phyloP scores from a whole-genome alignment of 1,284 basidiomycete genomes.

The Trichosporon faecale region DNA sequence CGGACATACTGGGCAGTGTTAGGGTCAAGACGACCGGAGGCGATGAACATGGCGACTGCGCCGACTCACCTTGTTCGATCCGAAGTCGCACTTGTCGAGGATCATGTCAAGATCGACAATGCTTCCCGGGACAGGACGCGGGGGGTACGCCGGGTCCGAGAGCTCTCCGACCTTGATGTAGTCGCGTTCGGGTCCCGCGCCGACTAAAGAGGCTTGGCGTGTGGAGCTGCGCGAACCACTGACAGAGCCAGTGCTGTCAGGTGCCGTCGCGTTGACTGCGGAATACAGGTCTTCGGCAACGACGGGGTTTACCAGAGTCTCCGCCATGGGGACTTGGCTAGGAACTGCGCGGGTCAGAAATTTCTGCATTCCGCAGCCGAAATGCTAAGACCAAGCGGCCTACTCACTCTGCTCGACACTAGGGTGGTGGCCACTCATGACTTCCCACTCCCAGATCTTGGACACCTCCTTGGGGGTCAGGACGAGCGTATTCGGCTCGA shows the following conservation, averaged over 20 bases:
- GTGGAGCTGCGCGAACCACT: conserved; percentile 15
- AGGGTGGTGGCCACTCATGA: conserved; percentile 84
- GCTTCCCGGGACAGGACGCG: conserved; percentile 74
- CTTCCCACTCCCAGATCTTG: conserved; percentile 90
- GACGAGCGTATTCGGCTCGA: conserved; percentile 71
- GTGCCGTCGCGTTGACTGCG: not conserved
- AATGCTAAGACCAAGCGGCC: not conserved
- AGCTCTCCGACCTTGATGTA: conserved; percentile 65
- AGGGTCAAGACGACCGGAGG: conserved; percentile 1
- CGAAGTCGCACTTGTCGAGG: conserved; percentile 85
- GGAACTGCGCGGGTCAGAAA: conserved; percentile 60
- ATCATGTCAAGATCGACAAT: conserved; percentile 81
- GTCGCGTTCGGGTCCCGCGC: conserved; percentile 68
- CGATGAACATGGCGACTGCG: not conserved
- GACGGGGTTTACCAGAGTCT: conserved; percentile 66
- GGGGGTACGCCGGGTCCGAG: conserved; percentile 57
- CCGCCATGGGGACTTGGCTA: conserved; percentile 62
- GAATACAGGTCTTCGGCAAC: conserved; percentile 54
- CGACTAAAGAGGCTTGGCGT: conserved; percentile 51
- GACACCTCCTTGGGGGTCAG: conserved; percentile 71
- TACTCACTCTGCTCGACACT: conserved; percentile 68
- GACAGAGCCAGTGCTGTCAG: not conserved
- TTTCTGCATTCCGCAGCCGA: not conserved
- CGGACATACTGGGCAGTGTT: conserved; percentile 61
- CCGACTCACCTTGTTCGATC: conserved; percentile 63